Conservation (phyloP, 768 basidiomycete species). For the Termitomyces sp. region DNA sequence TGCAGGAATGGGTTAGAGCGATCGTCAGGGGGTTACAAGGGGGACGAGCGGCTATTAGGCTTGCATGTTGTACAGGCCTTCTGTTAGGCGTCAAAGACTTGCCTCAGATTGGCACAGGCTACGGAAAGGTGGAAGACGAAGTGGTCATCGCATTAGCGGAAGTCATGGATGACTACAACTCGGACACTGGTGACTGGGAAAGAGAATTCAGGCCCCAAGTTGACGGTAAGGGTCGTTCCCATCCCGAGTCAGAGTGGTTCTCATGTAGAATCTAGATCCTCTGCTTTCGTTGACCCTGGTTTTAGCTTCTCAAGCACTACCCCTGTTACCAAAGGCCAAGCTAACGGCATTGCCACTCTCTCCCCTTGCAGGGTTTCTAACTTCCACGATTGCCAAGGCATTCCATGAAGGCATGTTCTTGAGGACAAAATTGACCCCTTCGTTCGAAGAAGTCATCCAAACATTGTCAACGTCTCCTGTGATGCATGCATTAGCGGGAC, state of each 20-base stretch:
- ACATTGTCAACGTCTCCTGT: conserved; percentile 27
- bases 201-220: conserved; percentile 58
- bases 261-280: conserved; percentile 24
- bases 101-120: conserved; percentile 20
- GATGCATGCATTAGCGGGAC: conserved; percentile 31
- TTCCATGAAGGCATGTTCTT: conserved; percentile 57
- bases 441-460: conserved; percentile 29
- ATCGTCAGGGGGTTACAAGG: conserved; percentile 59
- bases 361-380: conserved; percentile 27
- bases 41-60: conserved; percentile 54
- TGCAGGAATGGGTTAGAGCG: conserved; percentile 46
- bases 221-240: conserved; percentile 29
- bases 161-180: conserved; percentile 55
- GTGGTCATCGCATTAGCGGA: conserved; percentile 68
- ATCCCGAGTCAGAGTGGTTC: background rate
- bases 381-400: conserved; percentile 45
- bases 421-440: conserved; percentile 27
- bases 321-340: conserved; percentile 47
- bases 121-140: conserved; percentile 55
- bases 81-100: conserved; percentile 60
- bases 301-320: conserved; percentile 55
- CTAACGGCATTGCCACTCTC: conserved; percentile 58
- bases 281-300: conserved; percentile 48
- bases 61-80: conserved; percentile 61
- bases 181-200: conserved; percentile 47